These are phyloP conservation scores for Luffa aegyptiaca DNA, from an alignment of 306 rosid genomes.

Conservation along the genomic window DNA sequence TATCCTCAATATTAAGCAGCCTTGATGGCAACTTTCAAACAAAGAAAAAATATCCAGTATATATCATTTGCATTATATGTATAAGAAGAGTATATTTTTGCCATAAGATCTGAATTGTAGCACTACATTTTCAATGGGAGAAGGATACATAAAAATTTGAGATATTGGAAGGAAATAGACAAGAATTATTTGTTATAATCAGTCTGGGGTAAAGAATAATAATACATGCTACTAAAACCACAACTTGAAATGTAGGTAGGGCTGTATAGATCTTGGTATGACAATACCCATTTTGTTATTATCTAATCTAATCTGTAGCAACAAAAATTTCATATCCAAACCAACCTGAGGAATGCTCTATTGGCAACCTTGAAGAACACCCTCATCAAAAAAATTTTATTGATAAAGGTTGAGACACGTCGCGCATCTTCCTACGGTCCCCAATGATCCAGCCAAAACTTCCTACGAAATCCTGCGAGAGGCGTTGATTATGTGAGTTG, in stretches of 20 bases:
- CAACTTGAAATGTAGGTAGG: constrained; percentile 1
- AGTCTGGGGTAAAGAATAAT: constrained; percentile 7
- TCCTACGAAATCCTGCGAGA: constrained; percentile 5
- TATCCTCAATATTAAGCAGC: neutral
- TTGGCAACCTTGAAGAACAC: neutral
- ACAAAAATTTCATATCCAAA: constrained; percentile 9
- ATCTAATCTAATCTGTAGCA: constrained; percentile 4
- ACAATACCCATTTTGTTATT: constrained; percentile 6
- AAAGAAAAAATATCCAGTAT: neutral
- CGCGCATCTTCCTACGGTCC: neutral
- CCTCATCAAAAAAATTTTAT: neutral
- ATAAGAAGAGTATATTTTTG: neutral
- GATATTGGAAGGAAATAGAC: neutral
- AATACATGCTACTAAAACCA: constrained; percentile 10
- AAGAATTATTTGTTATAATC: neutral
- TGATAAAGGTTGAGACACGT: neutral
- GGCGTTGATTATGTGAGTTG: neutral
- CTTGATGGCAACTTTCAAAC: neutral
- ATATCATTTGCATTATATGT: neutral
- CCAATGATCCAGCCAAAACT: constrained; percentile 2
- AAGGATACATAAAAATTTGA: neutral
- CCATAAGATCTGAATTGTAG: neutral
- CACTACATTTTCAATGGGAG: constrained; percentile 1
- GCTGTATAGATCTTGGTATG: constrained; percentile 5
- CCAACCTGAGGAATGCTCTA: constrained; percentile 4